phyloP scores from a whole-genome alignment of 2,329 filamentous ascomycete species.

The Fusarium pseudoanthophilum region DNA sequence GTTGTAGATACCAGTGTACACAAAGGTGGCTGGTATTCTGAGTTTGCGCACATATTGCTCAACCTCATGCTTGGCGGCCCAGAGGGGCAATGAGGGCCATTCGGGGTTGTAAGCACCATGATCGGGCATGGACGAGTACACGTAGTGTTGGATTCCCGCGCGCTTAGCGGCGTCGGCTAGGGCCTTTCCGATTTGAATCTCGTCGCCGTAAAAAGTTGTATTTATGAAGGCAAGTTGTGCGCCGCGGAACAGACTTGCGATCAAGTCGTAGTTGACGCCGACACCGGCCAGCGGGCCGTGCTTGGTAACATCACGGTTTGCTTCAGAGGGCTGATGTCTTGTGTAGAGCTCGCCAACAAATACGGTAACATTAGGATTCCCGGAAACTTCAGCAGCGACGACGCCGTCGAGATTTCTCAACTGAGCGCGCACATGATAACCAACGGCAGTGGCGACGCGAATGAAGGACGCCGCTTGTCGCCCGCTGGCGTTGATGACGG shows the following conservation, averaged over 20 bases:
- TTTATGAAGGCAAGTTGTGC: constrained; percentile 96
- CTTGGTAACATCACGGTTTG: constrained; percentile 71
- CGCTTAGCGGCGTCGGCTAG: constrained; percentile 90
- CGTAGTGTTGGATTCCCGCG: constrained; percentile 86
- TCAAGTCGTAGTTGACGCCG: constrained; percentile 77
- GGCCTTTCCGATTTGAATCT: constrained; percentile 87
- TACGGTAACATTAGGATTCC: constrained; percentile 79
- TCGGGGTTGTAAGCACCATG: constrained; percentile 80
- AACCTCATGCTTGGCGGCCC: constrained; percentile 91
- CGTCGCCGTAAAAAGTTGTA: constrained; percentile 96
- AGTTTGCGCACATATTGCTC: constrained; percentile 91
- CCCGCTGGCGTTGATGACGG: constrained; percentile 94
- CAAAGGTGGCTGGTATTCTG: constrained; percentile 86
- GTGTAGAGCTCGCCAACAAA: constrained; percentile 73
- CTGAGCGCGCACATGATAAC: constrained; percentile 93
- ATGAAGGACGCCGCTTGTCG: constrained; percentile 96
- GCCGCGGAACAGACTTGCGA: constrained; percentile 82
- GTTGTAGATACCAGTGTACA: constrained; percentile 98
- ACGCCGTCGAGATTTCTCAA: constrained; percentile 87
- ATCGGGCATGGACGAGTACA: constrained; percentile 98
- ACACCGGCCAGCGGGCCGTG: constrained; percentile 71
- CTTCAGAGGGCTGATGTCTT: constrained; percentile 61
- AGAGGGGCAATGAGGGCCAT: constrained; percentile 89
- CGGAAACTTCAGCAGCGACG: constrained; percentile 86
- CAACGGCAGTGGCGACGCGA: constrained; percentile 90